Evolutionary conservation across 2,329 filamentous ascomycete genomes (phyloP), one percentile per base, ranked within the genome.

Genomic region (Alternaria gaisen): DNA sequence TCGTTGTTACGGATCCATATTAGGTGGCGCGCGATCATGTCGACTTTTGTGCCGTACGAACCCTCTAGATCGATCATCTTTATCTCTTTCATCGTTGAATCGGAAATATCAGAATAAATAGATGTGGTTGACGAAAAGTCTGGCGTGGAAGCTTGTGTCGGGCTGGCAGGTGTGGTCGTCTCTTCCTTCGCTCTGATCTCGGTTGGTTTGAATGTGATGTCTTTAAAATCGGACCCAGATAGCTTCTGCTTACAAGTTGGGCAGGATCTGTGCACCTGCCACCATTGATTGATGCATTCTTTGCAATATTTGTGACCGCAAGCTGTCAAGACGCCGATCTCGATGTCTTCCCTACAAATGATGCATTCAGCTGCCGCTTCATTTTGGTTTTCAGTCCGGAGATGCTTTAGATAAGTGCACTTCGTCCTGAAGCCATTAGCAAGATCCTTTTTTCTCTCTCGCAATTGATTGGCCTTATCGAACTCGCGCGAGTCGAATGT

Each of bases 271-370:
- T 93, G 89, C 32, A 87, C 83, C 58, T 82, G 84, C 81, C 90
- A 92, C 95, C 95, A 98, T 12, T 88, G 69, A 38, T 84, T 83
- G 68, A 98, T 90, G 77, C 95, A 98, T 28, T 92, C 91, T 71
- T 92, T 93, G 81, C 94, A 97, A 75, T 93, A 98, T 65, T 76
- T 74, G 53, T 99, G 95, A 0, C 94, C 94, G 75, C 95, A 98
- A 1, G 93, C 86, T 0, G 94, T 97, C 63, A 94, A 83, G 53
- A 91, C 87, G 54, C 94, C 94, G n/a, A 88, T 82, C 60, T 90
- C 88, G 70, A 97, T 97, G 0, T 83, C 74, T 11, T 86, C 85
- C 72, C 91, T 90, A 75, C 95, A 99, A 68, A 99, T 97, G 56
- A 96, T 87, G 75, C 95, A 99, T 52, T 91, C 88, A 30, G 88